Base-by-base conservation (phyloP, 1,139 yeast species). In the Hyphopichia pseudoburtonii region DNA sequence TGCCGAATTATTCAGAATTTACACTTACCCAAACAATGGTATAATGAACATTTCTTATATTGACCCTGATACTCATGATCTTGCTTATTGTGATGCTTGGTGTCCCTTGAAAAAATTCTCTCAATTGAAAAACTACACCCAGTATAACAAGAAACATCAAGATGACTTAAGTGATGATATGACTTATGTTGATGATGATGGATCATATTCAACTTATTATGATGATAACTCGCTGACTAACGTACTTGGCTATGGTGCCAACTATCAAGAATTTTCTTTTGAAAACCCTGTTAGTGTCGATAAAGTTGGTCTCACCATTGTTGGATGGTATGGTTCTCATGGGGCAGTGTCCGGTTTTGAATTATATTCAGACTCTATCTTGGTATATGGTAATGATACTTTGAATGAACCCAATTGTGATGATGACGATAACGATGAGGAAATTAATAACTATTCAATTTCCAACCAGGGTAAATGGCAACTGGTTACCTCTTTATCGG, bases 41-140 rank as follows among this genome's bases (percentile, higher is more conserved):
- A 90, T 90, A 45, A 86, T 92, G 96, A 92, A 92, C 56, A 62
- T 92, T 47, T 82, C 96, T 0, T 92, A 88, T 53, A 66, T 85
- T 25, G 94, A 90, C 54, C 95, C 95, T 3, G 48, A 57, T 2
- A 73, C 88, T 1, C 80, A 83, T 38, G 65, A 67, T 21, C 35
- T 78, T 6, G 54, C 64, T 4, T 64, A 62, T 46, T 92, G 98
- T 68, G 96, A 89, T 57, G 95, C 96, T 1, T 84, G 78, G 74
- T 92, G 98, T 59, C 95, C 97, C 0, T 60, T 85, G 28, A 51
- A 60, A 4, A 58, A 64, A 17, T 52, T 60, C 7, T 41, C 68
- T 0, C 56, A 65, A 1, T 58, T 73, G 17, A 40, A 52, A 17
- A 43, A 56, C 11, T 53, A 41, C 47, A 36, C 65, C 43, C 42